These are phyloP conservation scores for Colletotrichum tanaceti DNA, from an alignment of 2,329 filamentous ascomycete genomes.

Conservation along the genomic window DNA sequence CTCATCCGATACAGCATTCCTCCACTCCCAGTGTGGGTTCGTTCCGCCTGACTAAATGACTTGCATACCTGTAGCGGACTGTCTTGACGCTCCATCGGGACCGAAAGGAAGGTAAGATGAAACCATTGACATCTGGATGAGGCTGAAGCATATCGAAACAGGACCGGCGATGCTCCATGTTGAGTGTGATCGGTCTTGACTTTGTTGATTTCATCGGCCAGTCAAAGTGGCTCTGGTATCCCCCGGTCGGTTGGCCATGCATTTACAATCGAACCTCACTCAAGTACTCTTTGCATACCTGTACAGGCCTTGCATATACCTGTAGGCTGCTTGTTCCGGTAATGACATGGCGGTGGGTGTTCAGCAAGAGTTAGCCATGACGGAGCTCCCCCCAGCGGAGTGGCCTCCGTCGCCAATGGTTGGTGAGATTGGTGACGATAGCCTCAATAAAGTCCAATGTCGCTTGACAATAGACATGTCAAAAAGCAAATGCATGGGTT, in stretches of 20 bases:
- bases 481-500: constrained; percentile 6
- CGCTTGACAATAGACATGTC: not conserved
- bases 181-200: not conserved
- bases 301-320: not conserved
- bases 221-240: not conserved
- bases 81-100: not conserved
- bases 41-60: constrained; percentile 10
- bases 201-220: not conserved
- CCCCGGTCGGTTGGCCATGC: not conserved
- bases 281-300: too few species aligned
- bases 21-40: constrained; percentile 28
- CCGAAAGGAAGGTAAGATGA: constrained; percentile 2
- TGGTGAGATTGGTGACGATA: constrained; percentile 6
- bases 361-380: not conserved
- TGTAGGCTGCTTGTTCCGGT: not conserved
- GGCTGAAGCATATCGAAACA: constrained; percentile 10
- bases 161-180: not conserved
- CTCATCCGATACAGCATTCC: constrained; percentile 25
- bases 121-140: not conserved
- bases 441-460: constrained; percentile 13
- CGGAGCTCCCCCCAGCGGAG: not conserved
- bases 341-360: not conserved
- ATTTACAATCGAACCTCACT: not conserved
- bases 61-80: constrained; percentile 34
- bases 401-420: not conserved